These are phyloP conservation scores for Penicillium sp. DNA, from an alignment of 2,329 filamentous ascomycete genomes.

Conservation along the genomic window DNA sequence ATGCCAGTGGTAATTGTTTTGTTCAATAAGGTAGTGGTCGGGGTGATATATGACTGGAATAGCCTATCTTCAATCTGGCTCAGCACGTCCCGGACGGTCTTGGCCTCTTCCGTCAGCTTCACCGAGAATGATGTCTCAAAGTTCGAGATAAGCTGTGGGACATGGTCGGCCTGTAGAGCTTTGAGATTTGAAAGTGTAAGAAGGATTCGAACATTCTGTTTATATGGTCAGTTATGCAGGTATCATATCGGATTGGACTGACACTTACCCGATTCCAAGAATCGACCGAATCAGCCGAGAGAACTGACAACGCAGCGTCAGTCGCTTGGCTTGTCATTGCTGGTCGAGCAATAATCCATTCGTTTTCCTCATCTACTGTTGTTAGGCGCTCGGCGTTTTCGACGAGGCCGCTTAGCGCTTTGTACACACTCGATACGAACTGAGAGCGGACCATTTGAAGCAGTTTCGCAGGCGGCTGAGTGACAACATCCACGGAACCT, in stretches of 20 bases:
- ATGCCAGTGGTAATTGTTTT: constrained; percentile 73
- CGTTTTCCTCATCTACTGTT: constrained; percentile 57
- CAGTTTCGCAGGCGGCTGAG: constrained; percentile 80
- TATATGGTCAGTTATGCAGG: constrained; percentile 13
- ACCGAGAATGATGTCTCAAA: constrained; percentile 95
- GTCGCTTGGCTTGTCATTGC: constrained; percentile 27
- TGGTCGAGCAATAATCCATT: constrained; percentile 50
- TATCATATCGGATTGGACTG: background rate
- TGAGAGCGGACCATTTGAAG: constrained; percentile 87
- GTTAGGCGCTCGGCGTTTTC: constrained; percentile 85
- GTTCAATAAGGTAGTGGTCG: constrained; percentile 66
- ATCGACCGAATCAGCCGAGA: constrained; percentile 52
- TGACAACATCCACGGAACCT: constrained; percentile 72
- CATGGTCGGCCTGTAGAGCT: constrained; percentile 73
- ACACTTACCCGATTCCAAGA: constrained; percentile 52
- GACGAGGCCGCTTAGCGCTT: constrained; percentile 90
- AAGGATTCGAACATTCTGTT: constrained; percentile 84
- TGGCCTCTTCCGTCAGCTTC: constrained; percentile 88
- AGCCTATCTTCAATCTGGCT: constrained; percentile 85
- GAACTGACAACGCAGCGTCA: constrained; percentile 40
- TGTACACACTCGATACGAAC: constrained; percentile 92
- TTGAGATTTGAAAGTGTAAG: constrained; percentile 91
- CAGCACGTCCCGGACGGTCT: constrained; percentile 86
- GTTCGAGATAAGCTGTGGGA: constrained; percentile 83
- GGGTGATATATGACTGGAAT: constrained; percentile 87